phyloP scores from a whole-genome alignment of 208 protist genomes.

The Acanthamoeba triangularis region DNA sequence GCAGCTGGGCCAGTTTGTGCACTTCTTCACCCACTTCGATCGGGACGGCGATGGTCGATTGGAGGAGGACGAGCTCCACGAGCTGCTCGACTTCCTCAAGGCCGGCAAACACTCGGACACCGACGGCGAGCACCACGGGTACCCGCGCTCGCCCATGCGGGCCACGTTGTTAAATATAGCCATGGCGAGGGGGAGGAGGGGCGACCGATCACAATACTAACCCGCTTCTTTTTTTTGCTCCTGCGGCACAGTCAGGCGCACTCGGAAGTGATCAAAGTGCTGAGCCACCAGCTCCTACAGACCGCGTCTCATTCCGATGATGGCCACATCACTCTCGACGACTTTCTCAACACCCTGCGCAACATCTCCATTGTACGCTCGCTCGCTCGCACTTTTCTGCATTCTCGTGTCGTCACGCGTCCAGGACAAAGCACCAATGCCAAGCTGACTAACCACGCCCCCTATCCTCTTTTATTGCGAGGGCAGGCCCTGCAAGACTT shows the following conservation, averaged over 20 bases:
- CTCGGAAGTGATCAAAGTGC: constrained; percentile 10
- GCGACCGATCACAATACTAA: not conserved
- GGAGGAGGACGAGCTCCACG: not conserved
- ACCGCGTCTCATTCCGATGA: not conserved
- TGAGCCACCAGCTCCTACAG: not conserved
- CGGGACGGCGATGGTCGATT: constrained; percentile 41
- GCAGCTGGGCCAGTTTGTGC: not conserved
- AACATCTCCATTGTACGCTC: constrained; percentile 52
- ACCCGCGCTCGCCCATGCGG: not conserved
- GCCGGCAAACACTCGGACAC: not conserved
- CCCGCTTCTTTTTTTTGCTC: not conserved
- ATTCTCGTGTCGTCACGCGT: not conserved
- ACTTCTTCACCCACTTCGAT: constrained; percentile 31
- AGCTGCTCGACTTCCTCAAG: constrained; percentile 53
- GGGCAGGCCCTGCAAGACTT: constrained; percentile 43
- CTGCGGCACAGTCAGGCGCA: not conserved
- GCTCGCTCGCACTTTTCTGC: not conserved
- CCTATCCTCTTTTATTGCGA: not conserved
- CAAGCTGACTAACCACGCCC: not conserved
- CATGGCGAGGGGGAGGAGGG: not conserved
- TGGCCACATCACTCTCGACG: constrained; percentile 3
- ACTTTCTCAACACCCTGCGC: constrained; percentile 33
- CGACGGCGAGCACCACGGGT: not conserved
- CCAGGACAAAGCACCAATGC: not conserved
- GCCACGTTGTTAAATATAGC: too few species aligned